Base-by-base conservation (phyloP, 2,329 filamentous ascomycete genomes). In the Cladosporium cucumerinum region DNA sequence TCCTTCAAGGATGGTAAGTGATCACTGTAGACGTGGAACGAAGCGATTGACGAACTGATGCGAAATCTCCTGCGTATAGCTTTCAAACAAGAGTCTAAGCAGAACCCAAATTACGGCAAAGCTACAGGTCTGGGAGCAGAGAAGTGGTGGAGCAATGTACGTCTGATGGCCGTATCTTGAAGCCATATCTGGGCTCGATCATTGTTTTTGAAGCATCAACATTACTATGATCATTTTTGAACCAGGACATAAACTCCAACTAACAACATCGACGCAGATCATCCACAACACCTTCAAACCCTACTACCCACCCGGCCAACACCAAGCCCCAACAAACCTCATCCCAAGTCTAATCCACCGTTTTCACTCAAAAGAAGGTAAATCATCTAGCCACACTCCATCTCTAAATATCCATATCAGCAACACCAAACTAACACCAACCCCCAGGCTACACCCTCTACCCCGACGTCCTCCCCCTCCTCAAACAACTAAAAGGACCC, bases 111-210 rank as follows among this genome's bases (percentile, higher is more conserved):
- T 67, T 89, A 87, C 71, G 87, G 87, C 5, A 84, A 80, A 69
- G 77, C 75, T 0, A 81, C 76, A 5, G 81, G 80, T 1, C 77
- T 88, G 69, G 80, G 80, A 8, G 78, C 85, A 0, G 77, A 81
- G 43, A 77, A 74, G 67, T 89, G 87, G 87, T 89, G 86, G 86
- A 80, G 79, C 6, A 84, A 84, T 71, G 86, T 87, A 75, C 68
- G 79, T 73, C 7, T 16, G 14, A 21, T 18, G 30, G 21, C 12
- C 11, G 5, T 55, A 23, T 16, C 7, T 34, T 30, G 14, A 5
- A 23, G 36, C 26, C 18, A 11, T 39, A 21, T 16, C 5, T 39
- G 34, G 16, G 34, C 16, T 39, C 14, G 34, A 39, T 39, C 34
- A 14, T 39, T 16, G 7, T 18, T 7, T 18, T 6, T 7, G 34